Percentiles rank a stretch among this genome's conserved stretches.
phyloP scores from a whole-genome alignment of 2,329 filamentous ascomycete genomes.

The Phoma sp. region DNA sequence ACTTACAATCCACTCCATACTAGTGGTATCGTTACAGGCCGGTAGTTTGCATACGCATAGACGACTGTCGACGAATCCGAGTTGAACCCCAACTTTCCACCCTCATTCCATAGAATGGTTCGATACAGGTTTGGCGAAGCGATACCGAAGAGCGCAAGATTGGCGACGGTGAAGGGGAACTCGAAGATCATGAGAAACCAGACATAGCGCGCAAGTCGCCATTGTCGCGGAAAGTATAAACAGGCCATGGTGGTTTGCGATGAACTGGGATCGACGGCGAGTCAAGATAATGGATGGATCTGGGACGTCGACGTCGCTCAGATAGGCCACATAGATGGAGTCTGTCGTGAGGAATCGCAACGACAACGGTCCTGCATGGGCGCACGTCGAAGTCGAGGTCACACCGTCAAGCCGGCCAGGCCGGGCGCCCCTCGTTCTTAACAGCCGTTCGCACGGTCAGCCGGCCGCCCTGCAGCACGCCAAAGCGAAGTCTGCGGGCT shows the following conservation, averaged over 20 bases:
- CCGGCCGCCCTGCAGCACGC: conserved; percentile 21
- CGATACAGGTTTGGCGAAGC: conserved; percentile 76
- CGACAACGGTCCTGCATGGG: conserved; percentile 13
- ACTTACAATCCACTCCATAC: conserved; percentile 78
- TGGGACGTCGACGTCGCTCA: conserved; percentile 15
- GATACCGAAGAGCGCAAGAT: conserved; percentile 74
- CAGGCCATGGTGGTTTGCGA: conserved; percentile 26
- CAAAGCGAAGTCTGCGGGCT: conserved; percentile 16
- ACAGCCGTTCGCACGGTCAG: conserved; percentile 26
- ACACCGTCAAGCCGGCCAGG: conserved; percentile 18
- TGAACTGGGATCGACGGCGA: neutral
- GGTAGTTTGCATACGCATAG: conserved; percentile 76
- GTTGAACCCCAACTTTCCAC: conserved; percentile 74
- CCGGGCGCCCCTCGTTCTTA: conserved; percentile 34
- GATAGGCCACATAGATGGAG: conserved; percentile 11
- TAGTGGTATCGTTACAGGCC: conserved; percentile 66
- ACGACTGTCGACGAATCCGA: conserved; percentile 72
- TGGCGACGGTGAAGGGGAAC: conserved; percentile 67
- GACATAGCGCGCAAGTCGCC: conserved; percentile 60
- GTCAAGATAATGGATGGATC: conserved; percentile 8
- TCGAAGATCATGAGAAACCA: conserved; percentile 69
- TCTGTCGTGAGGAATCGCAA: conserved; percentile 12
- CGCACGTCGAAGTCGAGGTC: conserved; percentile 21
- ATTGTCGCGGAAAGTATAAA: conserved; percentile 62
- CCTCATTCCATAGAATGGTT: conserved; percentile 74